Evolutionary conservation across 192 early-diverging fungal genomes (phyloP), one percentile per base, ranked within the genome.

Genomic region (Coemansia sp.): DNA sequence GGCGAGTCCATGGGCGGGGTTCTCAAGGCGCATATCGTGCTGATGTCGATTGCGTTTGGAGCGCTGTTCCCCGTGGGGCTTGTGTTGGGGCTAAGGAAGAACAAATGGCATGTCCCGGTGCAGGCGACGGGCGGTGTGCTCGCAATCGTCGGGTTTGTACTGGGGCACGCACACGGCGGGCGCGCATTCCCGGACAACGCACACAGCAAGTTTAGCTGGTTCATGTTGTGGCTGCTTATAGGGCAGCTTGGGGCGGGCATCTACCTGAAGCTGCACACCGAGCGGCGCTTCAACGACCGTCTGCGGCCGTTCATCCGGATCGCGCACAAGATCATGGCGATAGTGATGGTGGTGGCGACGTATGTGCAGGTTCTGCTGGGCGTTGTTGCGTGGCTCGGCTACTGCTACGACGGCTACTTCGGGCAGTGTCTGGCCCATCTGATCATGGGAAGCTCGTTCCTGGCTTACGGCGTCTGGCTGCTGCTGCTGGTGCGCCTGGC

Each of bases 391-490:
- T 76, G 64, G 67, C 70, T 83, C 38, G 88, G 86, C 7, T 89
- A 83, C 57, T 89, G 88, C 64, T 87, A 86, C 61, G 86, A 65
- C 59, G 88, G 86, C 3, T 75, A 79, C 54, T 76, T 80, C 5
- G 88, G 87, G 20, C 88, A 89, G 63, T 89, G 88, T 48, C 66
- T 89, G 61, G 88, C 88, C 3, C 88, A 89, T 65, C 83, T 88
- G 62, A 89, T 89, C 59, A 89, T 89, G 88, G 88, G 88, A 34
- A 86, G 85, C 36, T 88, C 88, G 46, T 89, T 89, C 74, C 70
- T 87, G 35, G 86, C 74, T 13, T 89, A 89, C 69, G 88, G 88
- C 52, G 78, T 89, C 9, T 78, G 85, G 43, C 65, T 87, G 49
- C 64, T 89, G 29, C 53, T 89, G 22, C 71, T 81, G 3, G 53